Evolutionary conservation across 2,329 filamentous ascomycete genomes (phyloP).

Genomic region (Capronia americana): DNA sequence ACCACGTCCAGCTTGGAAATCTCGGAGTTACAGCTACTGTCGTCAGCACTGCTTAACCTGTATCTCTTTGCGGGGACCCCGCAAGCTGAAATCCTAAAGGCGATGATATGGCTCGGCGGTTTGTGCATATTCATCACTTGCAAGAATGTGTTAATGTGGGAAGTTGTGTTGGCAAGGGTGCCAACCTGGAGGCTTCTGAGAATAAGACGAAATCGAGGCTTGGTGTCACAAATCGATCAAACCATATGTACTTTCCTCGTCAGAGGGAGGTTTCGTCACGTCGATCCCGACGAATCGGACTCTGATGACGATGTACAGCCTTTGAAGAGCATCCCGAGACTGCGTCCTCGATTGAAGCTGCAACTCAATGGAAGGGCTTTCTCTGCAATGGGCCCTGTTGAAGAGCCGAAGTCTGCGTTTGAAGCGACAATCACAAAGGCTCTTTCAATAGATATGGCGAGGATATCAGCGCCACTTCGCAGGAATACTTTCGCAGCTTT

Average conservation of each 20-base stretch:
- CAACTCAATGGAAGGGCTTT: slow-evolving; percentile 26
- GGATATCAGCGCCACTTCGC: slow-evolving; percentile 15
- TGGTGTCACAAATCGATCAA: slow-evolving; percentile 31
- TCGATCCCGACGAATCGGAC: slow-evolving; percentile 27
- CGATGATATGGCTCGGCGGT: slow-evolving; percentile 84
- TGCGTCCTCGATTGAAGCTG: slow-evolving; percentile 24
- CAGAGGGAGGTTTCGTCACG: slow-evolving; percentile 11
- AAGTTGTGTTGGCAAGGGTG: slow-evolving; percentile 82
- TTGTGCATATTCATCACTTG: slow-evolving; percentile 76
- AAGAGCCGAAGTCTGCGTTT: slow-evolving; percentile 23
- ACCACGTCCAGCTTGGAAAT: slow-evolving; percentile 87
- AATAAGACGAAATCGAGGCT: slow-evolving; percentile 20
- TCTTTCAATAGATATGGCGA: slow-evolving; percentile 11
- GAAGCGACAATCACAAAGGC: slow-evolving; percentile 8
- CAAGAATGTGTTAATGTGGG: slow-evolving; percentile 77
- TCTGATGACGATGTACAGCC: slow-evolving; percentile 25
- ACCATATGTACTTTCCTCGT: slow-evolving; percentile 25
- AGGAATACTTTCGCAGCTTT: slow-evolving; percentile 45
- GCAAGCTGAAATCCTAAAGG: slow-evolving; percentile 83
- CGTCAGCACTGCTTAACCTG: slow-evolving; percentile 80
- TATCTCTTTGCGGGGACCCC: slow-evolving; percentile 78
- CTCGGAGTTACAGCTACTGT: slow-evolving; percentile 86
- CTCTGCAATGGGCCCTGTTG: slow-evolving; percentile 16
- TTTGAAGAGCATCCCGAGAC: slow-evolving; percentile 3
- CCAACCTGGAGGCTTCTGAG: slow-evolving; percentile 81